Evolutionary conservation across 306 rosid species (phyloP), one percentile per base, ranked within the genome.

Genomic region (Betula pendula): DNA sequence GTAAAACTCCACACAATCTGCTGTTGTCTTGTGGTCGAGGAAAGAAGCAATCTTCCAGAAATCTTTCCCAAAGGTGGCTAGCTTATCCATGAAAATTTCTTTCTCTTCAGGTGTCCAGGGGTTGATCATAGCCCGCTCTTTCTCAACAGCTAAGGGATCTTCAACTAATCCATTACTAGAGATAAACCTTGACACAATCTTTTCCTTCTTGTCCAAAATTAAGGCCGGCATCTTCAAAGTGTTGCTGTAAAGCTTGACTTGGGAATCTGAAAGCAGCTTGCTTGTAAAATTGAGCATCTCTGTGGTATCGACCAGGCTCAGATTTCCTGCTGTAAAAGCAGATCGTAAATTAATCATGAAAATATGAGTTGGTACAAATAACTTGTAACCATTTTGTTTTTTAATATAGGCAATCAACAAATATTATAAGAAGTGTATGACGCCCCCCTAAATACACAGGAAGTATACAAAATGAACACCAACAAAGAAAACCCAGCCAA

Each of bases 1-100:
- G 81, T 96, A 96, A 81, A 91, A 96, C 79, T 96, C 93, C 13
- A 96, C 89, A 87, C 98, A 96, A 71, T 96, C 99, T 0, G 99
- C 99, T 14, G 90, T 93, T 73, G 99, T 93, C 88, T 91, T 96
- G 88, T 91, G 97, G 59, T 86, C 87, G 24, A 96, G 89, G 75
- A 86, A 96, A 42, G 93, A 91, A 51, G 99, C 88, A 68, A 96
- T 88, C 84, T 86, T 92, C 29, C 85, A 78, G 68, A 96, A 96
- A 81, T 96, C 93, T 85, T 96, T 96, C 78, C 99, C 98, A 35
- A 75, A 81, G 2, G 59, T 72, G 62, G 87, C 87, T 35, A 86
- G 83, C 81, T 96, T 91, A 74, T 89, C 94, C 82, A 90, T 58
- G 80, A 96, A 92, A 56, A 89, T 48, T 27, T 85, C 86, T 73